Base-by-base conservation (phyloP, 2,329 filamentous ascomycete genomes). In the Cyphellophora europaea region DNA sequence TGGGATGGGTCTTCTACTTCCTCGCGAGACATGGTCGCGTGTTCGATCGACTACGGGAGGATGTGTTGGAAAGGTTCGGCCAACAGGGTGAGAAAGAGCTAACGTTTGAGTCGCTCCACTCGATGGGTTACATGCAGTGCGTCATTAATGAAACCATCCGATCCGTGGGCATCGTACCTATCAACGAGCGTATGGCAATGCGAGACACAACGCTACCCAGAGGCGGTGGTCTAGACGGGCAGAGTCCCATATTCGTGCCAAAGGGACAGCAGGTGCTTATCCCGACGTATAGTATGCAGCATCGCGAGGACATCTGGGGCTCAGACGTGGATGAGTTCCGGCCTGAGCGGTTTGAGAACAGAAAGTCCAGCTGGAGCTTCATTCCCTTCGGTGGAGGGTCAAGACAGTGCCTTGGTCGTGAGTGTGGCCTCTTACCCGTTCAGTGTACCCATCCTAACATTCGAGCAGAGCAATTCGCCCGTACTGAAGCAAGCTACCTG, bases 381-480 rank as follows among this genome's bases (percentile, higher is more conserved):
- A 61, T 69, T 29, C 69, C 69, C 1, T 71, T 71, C 37, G 67
- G 68, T 33, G 66, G 66, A 2, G 68, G 67, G 0, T 63, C 66
- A 2, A 52, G 67, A 4, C 67, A 70, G 32, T 75, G 71, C 41
- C 65, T 74, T 12, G 71, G 71, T 1, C 71, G 88, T 67, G 34
- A 34, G 38, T n/a, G n/a, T n/a, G n/a, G n/a, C n/a, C n/a, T n/a
- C n/a, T 19, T 17, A 19, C 19, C 23, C 8, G 11, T 18, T 6
- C 8, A 11, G 16, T 16, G 19, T 8, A 32, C 30, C 19, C n/a
- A n/a, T n/a, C n/a, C n/a, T n/a, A n/a, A n/a, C n/a, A n/a, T n/a
- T n/a, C n/a, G n/a, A n/a, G 6, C 30, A 37, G 39, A 88, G 66
- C 81, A 88, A 57, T 89, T 87, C 54, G 83, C 83, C 11, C 60